Evolutionary conservation across 2,329 filamentous ascomycete species (phyloP), one percentile per base, ranked within the genome.

Genomic region (Blastomyces silverae): DNA sequence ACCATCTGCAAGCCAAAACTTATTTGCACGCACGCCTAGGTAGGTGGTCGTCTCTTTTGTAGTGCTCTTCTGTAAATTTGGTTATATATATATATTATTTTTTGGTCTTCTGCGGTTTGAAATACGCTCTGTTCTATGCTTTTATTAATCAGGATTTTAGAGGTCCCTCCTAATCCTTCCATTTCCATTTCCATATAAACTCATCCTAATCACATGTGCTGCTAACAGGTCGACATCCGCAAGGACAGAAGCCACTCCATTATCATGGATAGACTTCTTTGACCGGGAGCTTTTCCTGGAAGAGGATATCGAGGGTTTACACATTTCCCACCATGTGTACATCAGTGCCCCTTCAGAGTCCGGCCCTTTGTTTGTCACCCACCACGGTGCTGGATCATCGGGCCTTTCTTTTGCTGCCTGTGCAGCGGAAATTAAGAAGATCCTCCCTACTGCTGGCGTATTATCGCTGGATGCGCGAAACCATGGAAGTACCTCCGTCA

Each of bases 381-480:
- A 99, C 74, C 94, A 99, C 78, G 94, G 94, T 50, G 94, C 91
- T 52, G 94, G 94, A 20, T 96, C 92, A 3, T 96, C 92, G 0
- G 95, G 90, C 7, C 84, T 97, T 65, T 96, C 92, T 2, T 99
- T 97, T 77, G 92, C 92, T 5, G 82, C 91, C 3, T 86, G 96
- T 66, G 86, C 88, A 2, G 83, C 85, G 56, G 89, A 95, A 74
- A 86, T 97, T 67, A 85, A 88, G 63, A 90, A 89, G 74, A 82
- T 85, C 7, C 81, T 96, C 53, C 91, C 94, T 0, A 82, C 85
- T 7, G 90, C 92, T 2, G 95, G 94, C 0, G 84, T 97, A 52
- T 82, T 99, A 25, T 91, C 91, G 3, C 75, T 92, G 13, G 92
- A 97, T 75, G 92, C 92, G 58, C 85, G 94, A 59, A 90, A 90